Percentiles rank a stretch among this genome's conserved stretches.
Conservation (phyloP, 805 yeast genomes). For the Barnettozyma populi region DNA sequence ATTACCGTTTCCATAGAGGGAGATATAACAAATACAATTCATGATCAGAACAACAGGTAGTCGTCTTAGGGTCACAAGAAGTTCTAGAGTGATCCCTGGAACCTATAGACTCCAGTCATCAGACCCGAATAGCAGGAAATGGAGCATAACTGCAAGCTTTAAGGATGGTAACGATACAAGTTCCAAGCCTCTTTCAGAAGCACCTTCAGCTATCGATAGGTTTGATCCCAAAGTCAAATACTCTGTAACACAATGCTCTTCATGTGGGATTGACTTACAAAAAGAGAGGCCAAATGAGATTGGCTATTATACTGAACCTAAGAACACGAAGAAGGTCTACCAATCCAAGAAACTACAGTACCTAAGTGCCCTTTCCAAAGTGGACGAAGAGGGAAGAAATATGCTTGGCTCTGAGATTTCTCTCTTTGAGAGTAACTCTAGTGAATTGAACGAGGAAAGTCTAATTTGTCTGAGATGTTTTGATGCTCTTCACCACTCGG, state of each 20-base stretch:
- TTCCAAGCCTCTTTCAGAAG: background rate
- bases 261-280: constrained; percentile 58
- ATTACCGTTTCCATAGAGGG: too few relatives aligned
- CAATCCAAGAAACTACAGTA: constrained; percentile 15
- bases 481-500: constrained; percentile 41
- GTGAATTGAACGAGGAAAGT: constrained; percentile 4
- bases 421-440: background rate
- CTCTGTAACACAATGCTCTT: constrained; percentile 32
- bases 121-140: background rate
- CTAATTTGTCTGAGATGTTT: constrained; percentile 51
- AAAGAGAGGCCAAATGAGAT: constrained; percentile 27
- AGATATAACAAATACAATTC: background rate
- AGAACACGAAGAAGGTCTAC: constrained; percentile 9
- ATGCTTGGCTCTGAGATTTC: constrained; percentile 8
- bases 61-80: background rate
- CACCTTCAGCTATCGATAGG: background rate
- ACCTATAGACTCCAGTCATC: background rate
- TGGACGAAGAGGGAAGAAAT: constrained; percentile 21
- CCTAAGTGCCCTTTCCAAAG: constrained; percentile 17
- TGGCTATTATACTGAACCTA: constrained; percentile 40
- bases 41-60: background rate
- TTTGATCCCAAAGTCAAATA: constrained; percentile 10
- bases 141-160: constrained; percentile 2
- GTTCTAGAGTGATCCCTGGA: background rate
- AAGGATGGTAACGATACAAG: background rate